Percentiles rank a stretch among this genome's conserved stretches.
phyloP scores from a whole-genome alignment of 768 basidiomycete genomes.

The Pisolithus marmoratus region DNA sequence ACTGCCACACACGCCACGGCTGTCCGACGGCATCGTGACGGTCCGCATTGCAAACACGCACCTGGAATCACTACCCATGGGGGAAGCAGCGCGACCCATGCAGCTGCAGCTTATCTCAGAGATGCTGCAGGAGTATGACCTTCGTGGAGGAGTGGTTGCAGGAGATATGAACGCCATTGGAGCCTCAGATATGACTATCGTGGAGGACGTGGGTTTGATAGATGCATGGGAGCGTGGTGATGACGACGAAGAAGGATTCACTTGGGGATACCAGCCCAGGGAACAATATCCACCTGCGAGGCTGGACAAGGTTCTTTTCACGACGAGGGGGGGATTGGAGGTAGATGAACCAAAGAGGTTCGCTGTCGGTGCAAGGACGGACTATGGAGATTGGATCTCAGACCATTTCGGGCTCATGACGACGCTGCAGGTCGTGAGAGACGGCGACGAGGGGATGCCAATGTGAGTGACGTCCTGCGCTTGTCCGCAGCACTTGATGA shows the following conservation, averaged over 20 bases:
- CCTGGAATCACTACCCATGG: slow-evolving; percentile 55
- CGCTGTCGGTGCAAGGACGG: slow-evolving; percentile 48
- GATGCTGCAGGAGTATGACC: slow-evolving; percentile 39
- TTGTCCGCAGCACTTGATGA: not conserved
- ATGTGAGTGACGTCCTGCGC: not conserved
- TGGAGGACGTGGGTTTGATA: slow-evolving; percentile 39
- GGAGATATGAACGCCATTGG: slow-evolving; percentile 73
- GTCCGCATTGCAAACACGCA: slow-evolving; percentile 70
- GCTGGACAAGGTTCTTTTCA: slow-evolving; percentile 63
- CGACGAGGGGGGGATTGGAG: slow-evolving; percentile 41
- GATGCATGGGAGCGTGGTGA: slow-evolving; percentile 56
- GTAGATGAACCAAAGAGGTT: slow-evolving; percentile 51
- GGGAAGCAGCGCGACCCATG: slow-evolving; percentile 37
- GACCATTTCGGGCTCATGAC: slow-evolving; percentile 63
- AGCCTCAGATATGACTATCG: slow-evolving; percentile 37
- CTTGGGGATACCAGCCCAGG: slow-evolving; percentile 67
- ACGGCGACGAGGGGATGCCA: slow-evolving; percentile 1
- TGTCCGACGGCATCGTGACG: slow-evolving; percentile 36
- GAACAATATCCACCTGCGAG: slow-evolving; percentile 43
- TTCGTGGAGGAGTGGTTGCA: slow-evolving; percentile 56
- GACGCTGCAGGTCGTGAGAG: slow-evolving; percentile 27
- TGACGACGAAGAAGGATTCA: slow-evolving; percentile 42
- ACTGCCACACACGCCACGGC: slow-evolving; percentile 23
- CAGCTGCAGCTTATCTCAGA: slow-evolving; percentile 52
- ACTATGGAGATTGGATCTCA: slow-evolving; percentile 46